Conservation (phyloP, 148 eudicot species). For the Chenopodium berlandieri region DNA sequence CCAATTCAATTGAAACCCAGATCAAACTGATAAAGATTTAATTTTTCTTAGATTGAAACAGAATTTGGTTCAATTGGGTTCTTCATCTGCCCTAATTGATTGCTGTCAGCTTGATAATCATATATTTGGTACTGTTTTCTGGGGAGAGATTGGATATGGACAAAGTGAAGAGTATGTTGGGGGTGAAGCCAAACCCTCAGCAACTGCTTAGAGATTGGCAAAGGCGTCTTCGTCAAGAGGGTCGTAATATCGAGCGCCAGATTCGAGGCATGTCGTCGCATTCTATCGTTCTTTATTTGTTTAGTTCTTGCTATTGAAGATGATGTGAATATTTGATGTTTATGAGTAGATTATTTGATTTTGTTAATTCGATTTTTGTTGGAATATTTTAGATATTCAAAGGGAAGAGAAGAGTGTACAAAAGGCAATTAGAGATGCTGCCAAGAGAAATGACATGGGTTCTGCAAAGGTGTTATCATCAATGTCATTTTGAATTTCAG, state of each 20-base stretch:
- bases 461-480: slow-evolving; percentile 78
- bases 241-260: slow-evolving; percentile 92
- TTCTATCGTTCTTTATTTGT: background rate
- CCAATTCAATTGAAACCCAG: background rate
- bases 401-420: slow-evolving; percentile 93
- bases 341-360: background rate
- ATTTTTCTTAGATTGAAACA: background rate
- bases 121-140: background rate
- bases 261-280: slow-evolving; percentile 49
- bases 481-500: background rate
- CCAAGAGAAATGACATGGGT: slow-evolving; percentile 92
- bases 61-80: slow-evolving; percentile 3
- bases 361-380: slow-evolving; percentile 3
- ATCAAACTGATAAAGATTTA: background rate
- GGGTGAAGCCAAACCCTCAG: slow-evolving; percentile 74
- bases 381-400: slow-evolving; percentile 64
- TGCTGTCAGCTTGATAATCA: background rate
- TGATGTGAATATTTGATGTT: background rate
- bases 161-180: slow-evolving; percentile 62
- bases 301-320: background rate
- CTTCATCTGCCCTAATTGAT: background rate
- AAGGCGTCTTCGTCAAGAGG: slow-evolving; percentile 83
- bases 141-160: slow-evolving; percentile 30
- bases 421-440: slow-evolving; percentile 95
- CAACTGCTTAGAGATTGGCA: slow-evolving; percentile 87